Conservation (phyloP, 2,329 filamentous ascomycete genomes). For the Neoscytalidium dimidiatum region DNA sequence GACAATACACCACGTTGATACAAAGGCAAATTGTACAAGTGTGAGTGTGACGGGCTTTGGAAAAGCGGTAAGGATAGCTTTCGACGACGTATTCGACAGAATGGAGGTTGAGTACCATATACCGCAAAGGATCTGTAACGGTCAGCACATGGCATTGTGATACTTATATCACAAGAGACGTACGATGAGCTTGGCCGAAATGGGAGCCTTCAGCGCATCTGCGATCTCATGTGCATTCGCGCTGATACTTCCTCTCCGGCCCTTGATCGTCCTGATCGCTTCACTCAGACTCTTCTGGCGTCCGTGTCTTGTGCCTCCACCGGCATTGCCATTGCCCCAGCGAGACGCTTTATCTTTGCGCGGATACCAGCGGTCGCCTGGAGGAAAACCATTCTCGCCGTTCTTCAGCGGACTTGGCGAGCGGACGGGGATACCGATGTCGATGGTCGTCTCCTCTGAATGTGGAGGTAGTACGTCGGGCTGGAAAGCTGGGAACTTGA, state of each 20-base stretch:
- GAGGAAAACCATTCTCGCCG: conserved; percentile 22
- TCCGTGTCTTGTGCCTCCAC: conserved; percentile 51
- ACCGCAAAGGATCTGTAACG: conserved; percentile 71
- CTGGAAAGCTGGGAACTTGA: conserved; percentile 50
- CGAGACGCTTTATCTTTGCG: conserved; percentile 55
- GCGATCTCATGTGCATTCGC: conserved; percentile 93
- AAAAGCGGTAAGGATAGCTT: conserved; percentile 91
- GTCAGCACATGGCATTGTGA: conserved; percentile 22
- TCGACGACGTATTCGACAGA: conserved; percentile 95
- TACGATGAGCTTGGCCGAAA: conserved; percentile 89
- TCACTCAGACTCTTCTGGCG: conserved; percentile 87
- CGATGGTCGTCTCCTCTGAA: conserved; percentile 29
- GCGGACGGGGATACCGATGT: conserved; percentile 18
- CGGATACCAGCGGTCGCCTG: conserved; percentile 62
- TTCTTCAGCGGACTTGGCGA: conserved; percentile 19
- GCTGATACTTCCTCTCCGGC: conserved; percentile 80
- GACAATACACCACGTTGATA: conserved; percentile 82
- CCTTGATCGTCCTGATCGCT: conserved; percentile 80
- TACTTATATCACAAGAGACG: conserved; percentile 34
- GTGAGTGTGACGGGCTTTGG: conserved; percentile 90
- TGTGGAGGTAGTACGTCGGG: conserved; percentile 42
- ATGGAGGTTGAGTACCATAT: conserved; percentile 96
- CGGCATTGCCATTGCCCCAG: conserved; percentile 39
- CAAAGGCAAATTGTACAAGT: conserved; percentile 89
- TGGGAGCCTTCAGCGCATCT: conserved; percentile 83